Evolutionary conservation across 495 filamentous ascomycete species (phyloP), one percentile per base, ranked within the genome.

Genomic region (Lepraria neglecta): DNA sequence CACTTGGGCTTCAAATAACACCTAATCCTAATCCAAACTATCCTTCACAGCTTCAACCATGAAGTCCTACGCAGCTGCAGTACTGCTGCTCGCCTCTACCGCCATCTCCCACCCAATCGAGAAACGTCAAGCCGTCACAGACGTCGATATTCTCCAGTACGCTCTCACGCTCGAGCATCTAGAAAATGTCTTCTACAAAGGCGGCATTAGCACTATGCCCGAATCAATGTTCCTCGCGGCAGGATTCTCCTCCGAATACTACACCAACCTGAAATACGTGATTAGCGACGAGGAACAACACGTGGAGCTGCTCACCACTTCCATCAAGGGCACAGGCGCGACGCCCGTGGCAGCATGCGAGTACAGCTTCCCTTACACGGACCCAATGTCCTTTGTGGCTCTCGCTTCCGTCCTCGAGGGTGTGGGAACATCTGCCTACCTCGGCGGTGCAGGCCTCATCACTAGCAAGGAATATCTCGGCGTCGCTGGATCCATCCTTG

Each of bases 401-500:
- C 75, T 80, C 7, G 78, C 77, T 44, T 74, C 66, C 31, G 68
- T 85, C 44, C 70, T 87, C 42, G 84, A 87, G 62, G 78, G 78
- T 58, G 75, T 82, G 54, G 78, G 79, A 38, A 76, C 78, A 40
- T 78, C 73, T 50, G 79, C 80, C 24, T 85, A 85, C 69, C 77
- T 85, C 30, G 83, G 82, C 19, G 82, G 81, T 4, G 83, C 82
- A 2, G 76, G 77, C 1, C 71, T 75, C 28, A 79, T 85, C 64
- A 68, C 74, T 56, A 73, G 74, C 58, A 76, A 77, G 27, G 65
- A 56, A 6, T 78, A 77, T 66, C 74, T 86, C 35, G 79, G 79
- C 21, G 80, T 78, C 6, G 84, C 83, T 1, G 83, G 76, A 33
- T 76, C 77, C 54, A 86, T 87, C 60, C 72, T 84, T n/a, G 80